Percentiles rank a stretch among this genome's conserved stretches.
These are phyloP conservation scores for Kodamaea fungicola DNA, from an alignment of 1,139 yeast genomes.

Conservation along the genomic window DNA sequence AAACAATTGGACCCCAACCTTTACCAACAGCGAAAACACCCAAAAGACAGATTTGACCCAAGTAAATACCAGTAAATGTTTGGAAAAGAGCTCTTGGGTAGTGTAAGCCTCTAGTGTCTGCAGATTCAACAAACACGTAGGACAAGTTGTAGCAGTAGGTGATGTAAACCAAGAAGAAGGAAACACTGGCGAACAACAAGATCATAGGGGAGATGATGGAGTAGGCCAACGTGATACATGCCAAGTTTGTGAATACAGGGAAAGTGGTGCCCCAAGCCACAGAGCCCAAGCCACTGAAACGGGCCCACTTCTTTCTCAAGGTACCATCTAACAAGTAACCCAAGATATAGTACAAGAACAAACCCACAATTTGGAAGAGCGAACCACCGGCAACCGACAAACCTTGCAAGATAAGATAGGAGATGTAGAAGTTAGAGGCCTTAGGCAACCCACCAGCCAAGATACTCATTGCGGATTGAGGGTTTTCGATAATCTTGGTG, in stretches of 20 bases:
- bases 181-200: constrained; percentile 64
- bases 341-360: constrained; percentile 66
- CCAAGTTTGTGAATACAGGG: constrained; percentile 81
- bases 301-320: constrained; percentile 80
- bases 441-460: constrained; percentile 78
- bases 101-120: constrained; percentile 79
- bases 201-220: constrained; percentile 76
- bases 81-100: constrained; percentile 88
- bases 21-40: constrained; percentile 88
- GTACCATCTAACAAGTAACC: constrained; percentile 73
- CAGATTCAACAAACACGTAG: constrained; percentile 58
- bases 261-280: constrained; percentile 86
- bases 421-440: constrained; percentile 81
- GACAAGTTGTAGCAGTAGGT: constrained; percentile 79
- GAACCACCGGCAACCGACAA: constrained; percentile 77
- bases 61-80: constrained; percentile 80
- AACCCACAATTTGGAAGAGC: constrained; percentile 71
- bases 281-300: constrained; percentile 60
- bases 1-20: constrained; percentile 90
- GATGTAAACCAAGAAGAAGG: constrained; percentile 69
- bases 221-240: constrained; percentile 75
- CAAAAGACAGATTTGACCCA: constrained; percentile 80
- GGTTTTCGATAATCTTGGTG: constrained; percentile 60
- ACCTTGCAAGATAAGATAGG: constrained; percentile 77
- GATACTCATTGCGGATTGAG: constrained; percentile 62